These are phyloP conservation scores for Marchantia polymorpha DNA, from an alignment of 225 moss, liverwort and hornwort genomes.

Conservation along the genomic window DNA sequence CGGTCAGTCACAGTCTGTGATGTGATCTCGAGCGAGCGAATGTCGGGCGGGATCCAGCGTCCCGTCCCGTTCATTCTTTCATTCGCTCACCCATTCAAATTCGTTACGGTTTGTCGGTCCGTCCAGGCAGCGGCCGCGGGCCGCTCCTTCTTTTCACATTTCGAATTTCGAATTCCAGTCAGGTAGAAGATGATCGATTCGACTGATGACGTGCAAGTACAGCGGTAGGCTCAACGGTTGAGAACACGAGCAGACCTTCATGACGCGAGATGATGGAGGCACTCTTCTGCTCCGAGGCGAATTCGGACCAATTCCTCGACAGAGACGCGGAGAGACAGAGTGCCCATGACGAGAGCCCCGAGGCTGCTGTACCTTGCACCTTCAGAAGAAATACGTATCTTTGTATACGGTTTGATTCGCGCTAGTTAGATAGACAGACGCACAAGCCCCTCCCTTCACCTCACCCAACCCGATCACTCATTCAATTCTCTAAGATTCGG, in stretches of 20 bases:
- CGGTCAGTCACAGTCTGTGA: neutral
- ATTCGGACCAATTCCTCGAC: neutral
- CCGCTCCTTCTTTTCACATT: neutral
- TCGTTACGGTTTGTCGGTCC: neutral
- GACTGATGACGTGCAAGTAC: neutral
- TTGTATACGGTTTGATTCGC: neutral
- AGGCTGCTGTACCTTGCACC: neutral
- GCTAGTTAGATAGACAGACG: too few species aligned
- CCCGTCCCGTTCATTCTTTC: neutral
- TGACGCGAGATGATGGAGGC: neutral
- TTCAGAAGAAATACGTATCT: neutral
- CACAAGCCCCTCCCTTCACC: neutral
- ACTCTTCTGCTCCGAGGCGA: neutral
- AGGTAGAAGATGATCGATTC: too few species aligned
- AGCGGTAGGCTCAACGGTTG: slow-evolving; percentile 1
- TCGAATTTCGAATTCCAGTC: neutral
- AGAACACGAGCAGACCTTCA: slow-evolving; percentile 2
- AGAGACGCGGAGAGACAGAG: slow-evolving; percentile 3
- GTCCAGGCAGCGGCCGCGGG: too few species aligned
- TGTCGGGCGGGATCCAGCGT: neutral
- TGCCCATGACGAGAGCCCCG: neutral
- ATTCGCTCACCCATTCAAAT: neutral
- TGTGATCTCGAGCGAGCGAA: too few species aligned
- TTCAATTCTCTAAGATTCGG: neutral
- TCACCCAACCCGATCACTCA: neutral